phyloP scores from a whole-genome alignment of 345 rosid genomes.

The Eutrema japonicum region DNA sequence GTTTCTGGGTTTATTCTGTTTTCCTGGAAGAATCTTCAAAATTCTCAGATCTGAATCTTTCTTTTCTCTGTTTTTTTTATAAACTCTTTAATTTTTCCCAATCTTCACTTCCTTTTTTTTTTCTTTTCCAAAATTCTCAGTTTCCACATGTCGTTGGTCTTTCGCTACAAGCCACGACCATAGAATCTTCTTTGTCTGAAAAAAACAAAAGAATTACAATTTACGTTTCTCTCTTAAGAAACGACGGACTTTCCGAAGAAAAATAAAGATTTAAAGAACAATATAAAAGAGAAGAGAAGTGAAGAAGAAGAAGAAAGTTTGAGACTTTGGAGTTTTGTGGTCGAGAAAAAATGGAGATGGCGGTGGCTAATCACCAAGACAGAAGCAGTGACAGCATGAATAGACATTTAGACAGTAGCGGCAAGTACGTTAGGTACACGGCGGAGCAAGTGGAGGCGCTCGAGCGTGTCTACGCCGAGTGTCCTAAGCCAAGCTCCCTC shows the following conservation, averaged over 20 bases:
- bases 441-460: conserved; percentile 46
- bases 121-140: conserved; percentile 5
- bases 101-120: not conserved
- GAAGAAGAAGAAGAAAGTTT: conserved; percentile 32
- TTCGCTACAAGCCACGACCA: conserved; percentile 44
- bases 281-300: conserved; percentile 9
- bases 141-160: conserved; percentile 45
- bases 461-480: conserved; percentile 59
- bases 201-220: conserved; percentile 31
- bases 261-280: not conserved
- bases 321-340: conserved; percentile 35
- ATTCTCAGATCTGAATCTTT: conserved; percentile 44
- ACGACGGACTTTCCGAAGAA: conserved; percentile 56
- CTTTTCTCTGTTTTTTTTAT: not conserved
- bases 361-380: conserved; percentile 83
- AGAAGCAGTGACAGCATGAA: conserved; percentile 72
- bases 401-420: conserved; percentile 69
- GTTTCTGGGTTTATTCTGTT: not conserved
- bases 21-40: conserved; percentile 31
- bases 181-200: conserved; percentile 43
- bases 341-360: conserved; percentile 60
- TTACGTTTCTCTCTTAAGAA: conserved; percentile 45
- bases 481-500: conserved; percentile 97
- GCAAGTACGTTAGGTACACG: conserved; percentile 76
- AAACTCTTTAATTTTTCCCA: not conserved